Percentiles rank a stretch among this genome's conserved stretches.
Conservation (phyloP, 192 early-diverging fungal species). For the Lobulomyces angularis region DNA sequence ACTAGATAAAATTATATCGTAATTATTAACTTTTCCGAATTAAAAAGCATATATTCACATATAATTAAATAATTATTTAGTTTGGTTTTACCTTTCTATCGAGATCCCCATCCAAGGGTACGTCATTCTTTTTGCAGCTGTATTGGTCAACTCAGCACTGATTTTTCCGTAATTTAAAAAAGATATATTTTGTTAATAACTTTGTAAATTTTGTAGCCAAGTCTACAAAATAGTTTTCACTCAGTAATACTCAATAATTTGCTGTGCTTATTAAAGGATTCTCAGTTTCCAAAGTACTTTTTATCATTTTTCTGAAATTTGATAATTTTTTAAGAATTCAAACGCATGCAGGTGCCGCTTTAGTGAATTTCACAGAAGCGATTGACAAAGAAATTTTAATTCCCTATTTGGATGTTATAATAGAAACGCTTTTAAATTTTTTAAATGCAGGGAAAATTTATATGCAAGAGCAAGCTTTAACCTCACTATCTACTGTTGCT, state of each 20-base stretch:
- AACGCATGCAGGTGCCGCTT: conserved; percentile 85
- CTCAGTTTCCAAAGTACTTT: too few species aligned
- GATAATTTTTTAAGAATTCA: conserved; percentile 71
- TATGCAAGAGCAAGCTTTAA: conserved; percentile 98
- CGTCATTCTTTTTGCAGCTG: conserved; percentile 94
- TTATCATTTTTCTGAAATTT: too few species aligned
- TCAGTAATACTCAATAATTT: too few species aligned
- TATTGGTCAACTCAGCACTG: conserved; percentile 93
- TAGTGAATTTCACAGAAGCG: conserved; percentile 96
- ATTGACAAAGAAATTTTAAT: conserved; percentile 68
- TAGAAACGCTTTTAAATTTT: conserved; percentile 72
- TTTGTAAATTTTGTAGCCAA: too few species aligned
- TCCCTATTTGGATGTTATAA: conserved; percentile 81
- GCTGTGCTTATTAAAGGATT: too few species aligned
- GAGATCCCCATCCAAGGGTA: conserved; percentile 87
- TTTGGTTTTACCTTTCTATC: conserved; percentile 65
- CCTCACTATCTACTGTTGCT: conserved; percentile 91
- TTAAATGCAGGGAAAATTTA: conserved; percentile 76
- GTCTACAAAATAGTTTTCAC: too few species aligned
- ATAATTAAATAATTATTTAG: conserved; percentile 5
- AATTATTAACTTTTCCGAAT: neutral
- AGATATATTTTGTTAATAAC: too few species aligned
- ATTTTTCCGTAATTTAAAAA: conserved; percentile 67
- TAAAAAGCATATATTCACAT: neutral
- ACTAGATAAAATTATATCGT: conserved; percentile 68